A percentile compares a stretch with the other conserved stretches of the same genome.
Conservation (phyloP, 306 rosid genomes). For the Prunus padus region DNA sequence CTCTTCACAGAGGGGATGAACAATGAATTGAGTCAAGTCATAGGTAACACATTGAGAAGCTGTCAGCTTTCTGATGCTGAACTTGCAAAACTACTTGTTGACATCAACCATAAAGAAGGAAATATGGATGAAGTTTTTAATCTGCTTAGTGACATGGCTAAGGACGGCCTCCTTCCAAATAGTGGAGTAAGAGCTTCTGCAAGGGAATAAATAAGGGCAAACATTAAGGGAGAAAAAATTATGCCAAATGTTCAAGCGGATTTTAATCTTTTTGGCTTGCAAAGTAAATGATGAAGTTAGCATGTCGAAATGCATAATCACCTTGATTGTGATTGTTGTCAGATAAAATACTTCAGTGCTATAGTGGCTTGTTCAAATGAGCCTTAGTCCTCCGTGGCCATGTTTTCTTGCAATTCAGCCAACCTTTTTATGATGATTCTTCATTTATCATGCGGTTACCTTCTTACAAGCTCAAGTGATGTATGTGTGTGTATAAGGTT, state of each 20-base stretch:
- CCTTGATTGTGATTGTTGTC: neutral
- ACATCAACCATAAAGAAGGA: conserved; percentile 79
- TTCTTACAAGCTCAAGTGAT: too few species aligned
- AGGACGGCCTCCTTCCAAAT: conserved; percentile 76
- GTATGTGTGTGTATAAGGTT: too few species aligned
- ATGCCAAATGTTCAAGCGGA: neutral
- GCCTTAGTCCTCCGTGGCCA: too few species aligned
- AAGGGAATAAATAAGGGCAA: conserved; percentile 11
- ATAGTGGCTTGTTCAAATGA: too few species aligned
- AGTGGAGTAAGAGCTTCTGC: conserved; percentile 26
- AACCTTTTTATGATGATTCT: too few species aligned
- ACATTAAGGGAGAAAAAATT: neutral
- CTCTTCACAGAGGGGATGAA: conserved; percentile 58
- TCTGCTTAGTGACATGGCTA: conserved; percentile 71
- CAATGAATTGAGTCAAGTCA: conserved; percentile 56
- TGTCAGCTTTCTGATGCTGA: conserved; percentile 67
- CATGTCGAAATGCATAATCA: neutral
- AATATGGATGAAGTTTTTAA: conserved; percentile 74
- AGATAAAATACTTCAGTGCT: too few species aligned
- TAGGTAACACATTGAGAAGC: conserved; percentile 51
- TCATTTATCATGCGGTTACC: too few species aligned
- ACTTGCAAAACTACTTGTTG: conserved; percentile 66
- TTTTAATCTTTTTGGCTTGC: neutral
- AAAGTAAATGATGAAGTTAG: conserved; percentile 4
- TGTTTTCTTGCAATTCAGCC: too few species aligned